A percentile compares a stretch with the other conserved stretches of the same genome.
These are phyloP conservation scores for Annulohypoxylon maeteangense DNA, from an alignment of 495 filamentous ascomycete species.

Conservation along the genomic window DNA sequence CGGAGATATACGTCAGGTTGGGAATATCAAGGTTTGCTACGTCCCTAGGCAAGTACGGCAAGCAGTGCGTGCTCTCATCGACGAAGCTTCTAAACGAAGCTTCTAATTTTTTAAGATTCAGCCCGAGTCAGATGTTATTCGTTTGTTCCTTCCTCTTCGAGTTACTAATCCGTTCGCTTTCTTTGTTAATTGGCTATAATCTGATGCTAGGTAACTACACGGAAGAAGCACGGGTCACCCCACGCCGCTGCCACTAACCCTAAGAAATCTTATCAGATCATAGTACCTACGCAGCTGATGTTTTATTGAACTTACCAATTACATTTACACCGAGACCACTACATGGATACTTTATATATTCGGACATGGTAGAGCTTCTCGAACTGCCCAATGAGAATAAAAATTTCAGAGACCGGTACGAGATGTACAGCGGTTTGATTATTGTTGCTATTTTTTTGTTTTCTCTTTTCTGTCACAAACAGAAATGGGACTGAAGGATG, in stretches of 20 bases:
- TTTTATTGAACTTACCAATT: constrained; percentile 1
- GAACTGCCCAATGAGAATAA: constrained; percentile 7
- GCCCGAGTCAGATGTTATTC: constrained; percentile 15
- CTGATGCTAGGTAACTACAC: constrained; percentile 11
- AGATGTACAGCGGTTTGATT: not conserved
- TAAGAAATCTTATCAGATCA: constrained; percentile 43
- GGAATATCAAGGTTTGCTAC: constrained; percentile 16
- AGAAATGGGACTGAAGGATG: not conserved
- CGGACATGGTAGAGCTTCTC: not conserved
- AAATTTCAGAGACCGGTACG: not conserved
- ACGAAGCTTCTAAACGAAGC: not conserved
- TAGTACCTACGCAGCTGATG: too few relatives aligned
- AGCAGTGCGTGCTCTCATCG: not conserved
- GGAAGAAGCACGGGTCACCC: constrained; percentile 6
- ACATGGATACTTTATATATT: not conserved
- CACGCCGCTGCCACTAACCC: constrained; percentile 7
- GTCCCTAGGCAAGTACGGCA: not conserved
- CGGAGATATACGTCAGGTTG: constrained; percentile 5
- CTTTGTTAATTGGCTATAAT: constrained; percentile 22
- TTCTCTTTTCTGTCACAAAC: constrained; percentile 4
- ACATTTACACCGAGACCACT: constrained; percentile 21
- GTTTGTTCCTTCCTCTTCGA: constrained; percentile 31
- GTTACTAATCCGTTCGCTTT: constrained; percentile 14
- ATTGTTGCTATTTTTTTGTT: not conserved
- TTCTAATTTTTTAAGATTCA: constrained; percentile 8